Percentiles rank a stretch among this genome's conserved stretches.
phyloP scores from a whole-genome alignment of 2,329 filamentous ascomycete genomes.

The Trichoderma sp. region DNA sequence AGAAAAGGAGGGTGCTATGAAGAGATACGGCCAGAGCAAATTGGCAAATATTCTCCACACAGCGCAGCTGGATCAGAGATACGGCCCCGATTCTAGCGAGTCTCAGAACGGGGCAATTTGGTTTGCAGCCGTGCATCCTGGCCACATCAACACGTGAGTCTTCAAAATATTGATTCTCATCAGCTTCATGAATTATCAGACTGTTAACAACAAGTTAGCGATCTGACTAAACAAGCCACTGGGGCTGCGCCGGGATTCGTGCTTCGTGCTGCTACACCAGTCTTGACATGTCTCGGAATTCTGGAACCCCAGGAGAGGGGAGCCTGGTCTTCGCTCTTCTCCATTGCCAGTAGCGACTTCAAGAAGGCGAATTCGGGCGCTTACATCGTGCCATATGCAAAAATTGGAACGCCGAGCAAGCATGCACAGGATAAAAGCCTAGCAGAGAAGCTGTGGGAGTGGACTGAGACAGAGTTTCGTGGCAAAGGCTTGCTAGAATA shows the following conservation, averaged over 20 bases:
- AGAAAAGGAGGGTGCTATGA: slow-evolving; percentile 24
- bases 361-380: slow-evolving; percentile 30
- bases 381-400: slow-evolving; percentile 34
- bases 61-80: slow-evolving; percentile 44
- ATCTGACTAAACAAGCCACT: slow-evolving; percentile 32
- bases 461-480: slow-evolving; percentile 28
- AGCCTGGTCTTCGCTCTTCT: slow-evolving; percentile 34
- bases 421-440: slow-evolving; percentile 29
- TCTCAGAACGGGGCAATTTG: not conserved
- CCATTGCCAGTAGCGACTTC: slow-evolving; percentile 33
- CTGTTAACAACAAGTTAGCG: slow-evolving; percentile 3
- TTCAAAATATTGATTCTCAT: not conserved
- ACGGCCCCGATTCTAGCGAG: slow-evolving; percentile 35
- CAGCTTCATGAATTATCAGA: not conserved
- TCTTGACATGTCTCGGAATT: slow-evolving; percentile 32
- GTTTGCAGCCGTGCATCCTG: slow-evolving; percentile 29
- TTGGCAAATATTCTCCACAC: slow-evolving; percentile 53
- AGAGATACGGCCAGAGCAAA: slow-evolving; percentile 52
- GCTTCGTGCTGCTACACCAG: slow-evolving; percentile 28
- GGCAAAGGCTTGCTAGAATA: slow-evolving; percentile 26
- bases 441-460: slow-evolving; percentile 30
- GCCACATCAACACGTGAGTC: slow-evolving; percentile 30
- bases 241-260: slow-evolving; percentile 27
- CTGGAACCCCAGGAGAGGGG: slow-evolving; percentile 32
- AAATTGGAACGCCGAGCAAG: slow-evolving; percentile 33